A percentile compares a stretch with the other conserved stretches of the same genome.
These are phyloP conservation scores for Soucietia sequanensis DNA, from an alignment of 805 yeast genomes.

Conservation along the genomic window DNA sequence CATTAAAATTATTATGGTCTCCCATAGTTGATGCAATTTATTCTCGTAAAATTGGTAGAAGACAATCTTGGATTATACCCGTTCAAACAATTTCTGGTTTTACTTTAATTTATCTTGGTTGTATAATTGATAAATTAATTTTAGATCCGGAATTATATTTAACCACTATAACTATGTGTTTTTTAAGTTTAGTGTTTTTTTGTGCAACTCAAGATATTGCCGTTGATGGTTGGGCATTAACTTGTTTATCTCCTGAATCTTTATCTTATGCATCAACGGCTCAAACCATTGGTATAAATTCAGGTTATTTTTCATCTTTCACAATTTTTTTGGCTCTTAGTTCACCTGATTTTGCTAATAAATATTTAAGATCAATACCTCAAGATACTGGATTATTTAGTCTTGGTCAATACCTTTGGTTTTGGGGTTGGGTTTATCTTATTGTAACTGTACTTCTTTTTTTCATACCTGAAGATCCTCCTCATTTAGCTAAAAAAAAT, in stretches of 20 bases:
- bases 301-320: slow-evolving; percentile 89
- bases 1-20: slow-evolving; percentile 89
- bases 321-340: slow-evolving; percentile 89
- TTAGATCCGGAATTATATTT: slow-evolving; percentile 51
- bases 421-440: slow-evolving; percentile 76
- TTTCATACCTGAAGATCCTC: slow-evolving; percentile 72
- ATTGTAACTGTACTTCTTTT: slow-evolving; percentile 53
- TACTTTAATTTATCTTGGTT: slow-evolving; percentile 65
- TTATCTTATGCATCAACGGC: slow-evolving; percentile 95
- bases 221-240: slow-evolving; percentile 98
- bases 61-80: slow-evolving; percentile 94
- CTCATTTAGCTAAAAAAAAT: slow-evolving; percentile 38
- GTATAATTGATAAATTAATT: slow-evolving; percentile 49
- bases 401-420: slow-evolving; percentile 69
- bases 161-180: slow-evolving; percentile 59
- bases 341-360: slow-evolving; percentile 90
- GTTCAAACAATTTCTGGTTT: slow-evolving; percentile 79
- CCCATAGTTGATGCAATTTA: slow-evolving; percentile 92
- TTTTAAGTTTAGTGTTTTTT: slow-evolving; percentile 75
- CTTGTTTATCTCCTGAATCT: slow-evolving; percentile 73
- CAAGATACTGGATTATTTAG: slow-evolving; percentile 63
- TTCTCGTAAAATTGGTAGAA: slow-evolving; percentile 64
- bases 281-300: slow-evolving; percentile 90
- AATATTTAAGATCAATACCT: slow-evolving; percentile 67
- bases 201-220: slow-evolving; percentile 99